Conservation (phyloP, 352 stramenopile genomes). For the Peronospora destructor region DNA sequence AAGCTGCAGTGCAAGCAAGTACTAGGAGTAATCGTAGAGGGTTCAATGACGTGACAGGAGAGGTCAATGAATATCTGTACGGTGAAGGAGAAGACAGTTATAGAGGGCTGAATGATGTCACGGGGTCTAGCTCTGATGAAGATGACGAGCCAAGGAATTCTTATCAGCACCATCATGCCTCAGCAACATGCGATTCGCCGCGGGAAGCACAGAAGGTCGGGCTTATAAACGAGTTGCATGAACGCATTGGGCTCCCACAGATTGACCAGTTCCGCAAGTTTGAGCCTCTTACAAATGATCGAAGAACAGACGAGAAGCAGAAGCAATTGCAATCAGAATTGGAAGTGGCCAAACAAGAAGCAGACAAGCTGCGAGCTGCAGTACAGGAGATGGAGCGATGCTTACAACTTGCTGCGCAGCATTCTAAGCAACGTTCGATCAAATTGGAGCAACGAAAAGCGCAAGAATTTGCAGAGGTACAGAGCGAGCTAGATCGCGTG, state of each 20-base stretch:
- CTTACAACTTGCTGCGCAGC: constrained; percentile 37
- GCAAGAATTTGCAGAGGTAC: constrained; percentile 41
- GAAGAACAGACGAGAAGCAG: constrained; percentile 36
- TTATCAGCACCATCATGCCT: constrained; percentile 3
- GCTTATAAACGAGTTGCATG: constrained; percentile 77
- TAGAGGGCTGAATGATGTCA: constrained; percentile 10
- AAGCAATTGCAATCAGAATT: constrained; percentile 49
- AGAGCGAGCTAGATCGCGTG: constrained; percentile 43
- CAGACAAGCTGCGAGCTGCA: constrained; percentile 45
- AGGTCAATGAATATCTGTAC: constrained; percentile 11
- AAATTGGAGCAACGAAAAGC: constrained; percentile 54
- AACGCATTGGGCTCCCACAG: constrained; percentile 58
- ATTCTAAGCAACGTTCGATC: constrained; percentile 50
- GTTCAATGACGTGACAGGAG: constrained; percentile 28
- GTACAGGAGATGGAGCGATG: constrained; percentile 59
- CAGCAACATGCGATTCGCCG: constrained; percentile 16
- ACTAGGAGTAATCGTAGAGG: constrained; percentile 9
- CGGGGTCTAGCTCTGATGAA: constrained; percentile 18
- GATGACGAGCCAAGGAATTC: constrained; percentile 5
- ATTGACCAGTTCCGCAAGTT: constrained; percentile 66
- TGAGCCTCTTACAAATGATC: constrained; percentile 49
- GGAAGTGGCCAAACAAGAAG: constrained; percentile 47
- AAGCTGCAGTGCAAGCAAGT: constrained; percentile 10
- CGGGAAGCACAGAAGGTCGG: constrained; percentile 50
- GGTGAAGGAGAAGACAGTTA: constrained; percentile 9